A percentile compares a stretch with the other conserved stretches of the same genome.
Conservation (phyloP, 2,329 filamentous ascomycete genomes). For the Nothomitra cinnamomea region DNA sequence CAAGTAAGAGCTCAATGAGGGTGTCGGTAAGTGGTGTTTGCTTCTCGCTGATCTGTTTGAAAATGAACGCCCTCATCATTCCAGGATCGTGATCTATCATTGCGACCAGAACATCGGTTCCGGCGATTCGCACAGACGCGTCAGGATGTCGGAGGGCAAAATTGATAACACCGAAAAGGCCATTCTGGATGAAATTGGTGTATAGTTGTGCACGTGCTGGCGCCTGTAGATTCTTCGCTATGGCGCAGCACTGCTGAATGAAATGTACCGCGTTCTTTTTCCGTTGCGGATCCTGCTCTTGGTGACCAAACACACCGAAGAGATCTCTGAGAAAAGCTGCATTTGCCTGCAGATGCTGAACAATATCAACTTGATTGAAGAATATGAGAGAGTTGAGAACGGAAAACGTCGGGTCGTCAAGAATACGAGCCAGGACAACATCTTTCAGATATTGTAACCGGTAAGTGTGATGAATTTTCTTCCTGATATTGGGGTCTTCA, state of each 20-base stretch:
- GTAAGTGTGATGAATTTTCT: slow-evolving; percentile 93
- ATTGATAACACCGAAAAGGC: slow-evolving; percentile 76
- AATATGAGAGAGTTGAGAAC: slow-evolving; percentile 96
- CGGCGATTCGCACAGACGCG: slow-evolving; percentile 72
- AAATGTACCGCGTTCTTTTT: slow-evolving; percentile 93
- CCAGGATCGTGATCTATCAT: slow-evolving; percentile 91
- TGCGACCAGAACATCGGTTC: slow-evolving; percentile 82
- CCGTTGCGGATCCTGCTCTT: slow-evolving; percentile 45
- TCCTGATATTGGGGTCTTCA: slow-evolving; percentile 60
- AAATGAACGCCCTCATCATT: slow-evolving; percentile 86
- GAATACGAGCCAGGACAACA: slow-evolving; percentile 87
- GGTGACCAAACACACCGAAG: slow-evolving; percentile 64
- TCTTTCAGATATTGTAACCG: slow-evolving; percentile 94
- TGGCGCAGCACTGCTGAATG: slow-evolving; percentile 87
- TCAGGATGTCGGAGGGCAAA: slow-evolving; percentile 78
- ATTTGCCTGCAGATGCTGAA: slow-evolving; percentile 83
- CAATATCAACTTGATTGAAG: slow-evolving; percentile 97
- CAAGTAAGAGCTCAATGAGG: slow-evolving; percentile 75
- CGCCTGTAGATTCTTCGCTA: slow-evolving; percentile 86
- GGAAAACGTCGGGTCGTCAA: slow-evolving; percentile 95
- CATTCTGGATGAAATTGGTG: slow-evolving; percentile 75
- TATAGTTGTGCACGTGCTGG: slow-evolving; percentile 67
- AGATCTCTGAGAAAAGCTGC: slow-evolving; percentile 62
- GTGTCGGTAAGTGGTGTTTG: slow-evolving; percentile 77
- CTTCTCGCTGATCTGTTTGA: slow-evolving; percentile 79